Evolutionary conservation across 192 early-diverging fungal genomes (phyloP).

Genomic region (Geranomyces michiganensis): DNA sequence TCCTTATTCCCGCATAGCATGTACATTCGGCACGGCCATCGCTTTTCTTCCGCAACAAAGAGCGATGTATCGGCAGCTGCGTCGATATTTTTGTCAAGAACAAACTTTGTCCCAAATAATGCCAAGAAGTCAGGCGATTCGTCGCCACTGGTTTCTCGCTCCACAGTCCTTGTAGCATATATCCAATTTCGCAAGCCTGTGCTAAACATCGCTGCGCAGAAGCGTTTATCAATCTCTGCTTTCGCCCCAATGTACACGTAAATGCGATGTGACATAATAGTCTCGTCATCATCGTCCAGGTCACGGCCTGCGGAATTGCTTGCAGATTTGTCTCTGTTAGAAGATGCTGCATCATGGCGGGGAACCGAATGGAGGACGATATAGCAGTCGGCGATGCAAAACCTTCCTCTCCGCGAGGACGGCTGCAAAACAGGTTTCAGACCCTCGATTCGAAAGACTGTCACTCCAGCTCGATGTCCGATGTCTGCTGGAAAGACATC

Average conservation of each 20-base stretch:
- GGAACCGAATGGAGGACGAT: conserved; percentile 37
- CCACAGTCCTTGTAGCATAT: conserved; percentile 23
- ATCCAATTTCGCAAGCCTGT: conserved; percentile 51
- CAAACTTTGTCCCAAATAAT: conserved; percentile 31
- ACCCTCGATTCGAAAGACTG: conserved; percentile 51
- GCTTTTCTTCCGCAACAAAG: conserved; percentile 42
- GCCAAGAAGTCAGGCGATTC: conserved; percentile 34
- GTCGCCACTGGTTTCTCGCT: conserved; percentile 33
- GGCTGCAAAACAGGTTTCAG: conserved; percentile 39
- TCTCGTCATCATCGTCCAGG: conserved; percentile 23
- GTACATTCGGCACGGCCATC: conserved; percentile 45
- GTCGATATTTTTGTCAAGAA: conserved; percentile 25
- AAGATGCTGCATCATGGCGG: not conserved
- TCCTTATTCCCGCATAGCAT: conserved; percentile 35
- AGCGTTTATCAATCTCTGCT: conserved; percentile 57
- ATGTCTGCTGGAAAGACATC: conserved; percentile 44
- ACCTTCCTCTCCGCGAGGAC: conserved; percentile 29
- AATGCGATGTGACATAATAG: conserved; percentile 35
- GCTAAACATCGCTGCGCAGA: conserved; percentile 56
- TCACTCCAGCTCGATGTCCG: conserved; percentile 24
- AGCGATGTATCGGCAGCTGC: conserved; percentile 46
- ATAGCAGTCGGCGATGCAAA: conserved; percentile 56
- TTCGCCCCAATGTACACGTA: conserved; percentile 53
- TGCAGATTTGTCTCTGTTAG: not conserved
- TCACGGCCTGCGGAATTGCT: not conserved